These are phyloP conservation scores for Aureobasidium sp. DNA, from an alignment of 2,329 filamentous ascomycete species.

Conservation along the genomic window DNA sequence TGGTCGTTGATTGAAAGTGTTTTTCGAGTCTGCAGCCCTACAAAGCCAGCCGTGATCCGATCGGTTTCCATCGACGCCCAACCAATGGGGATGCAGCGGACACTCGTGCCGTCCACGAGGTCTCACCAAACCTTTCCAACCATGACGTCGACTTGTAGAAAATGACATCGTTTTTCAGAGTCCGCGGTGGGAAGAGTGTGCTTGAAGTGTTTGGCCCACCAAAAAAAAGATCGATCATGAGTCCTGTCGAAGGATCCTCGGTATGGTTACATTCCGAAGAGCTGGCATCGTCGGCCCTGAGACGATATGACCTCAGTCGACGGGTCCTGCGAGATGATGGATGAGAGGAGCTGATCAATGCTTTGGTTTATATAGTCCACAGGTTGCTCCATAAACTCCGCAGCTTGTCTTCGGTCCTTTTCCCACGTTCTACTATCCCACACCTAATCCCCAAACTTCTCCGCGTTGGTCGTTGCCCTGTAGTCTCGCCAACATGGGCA, in stretches of 20 bases:
- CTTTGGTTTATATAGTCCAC: background rate
- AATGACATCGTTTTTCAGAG: background rate
- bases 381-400: constrained; percentile 1
- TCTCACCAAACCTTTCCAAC: background rate
- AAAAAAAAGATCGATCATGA: constrained; percentile 2
- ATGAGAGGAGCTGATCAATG: background rate
- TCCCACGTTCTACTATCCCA: constrained; percentile 10
- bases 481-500: constrained; percentile 8
- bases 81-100: background rate
- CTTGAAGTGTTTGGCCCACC: no score
- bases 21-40: constrained; percentile 1
- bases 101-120: background rate
- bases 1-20: background rate
- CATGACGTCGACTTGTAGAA: background rate
- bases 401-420: constrained; percentile 13
- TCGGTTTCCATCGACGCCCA: background rate
- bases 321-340: constrained; percentile 5
- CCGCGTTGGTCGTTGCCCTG: constrained; percentile 1
- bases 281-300: background rate
- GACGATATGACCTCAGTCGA: constrained; percentile 12
- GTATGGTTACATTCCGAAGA: constrained; percentile 1
- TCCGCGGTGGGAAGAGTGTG: background rate
- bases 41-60: constrained; percentile 14
- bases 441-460: constrained; percentile 7
- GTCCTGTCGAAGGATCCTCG: background rate